Base-by-base conservation (phyloP, 2,329 filamentous ascomycete genomes). In the Calonectria hongkongensis region DNA sequence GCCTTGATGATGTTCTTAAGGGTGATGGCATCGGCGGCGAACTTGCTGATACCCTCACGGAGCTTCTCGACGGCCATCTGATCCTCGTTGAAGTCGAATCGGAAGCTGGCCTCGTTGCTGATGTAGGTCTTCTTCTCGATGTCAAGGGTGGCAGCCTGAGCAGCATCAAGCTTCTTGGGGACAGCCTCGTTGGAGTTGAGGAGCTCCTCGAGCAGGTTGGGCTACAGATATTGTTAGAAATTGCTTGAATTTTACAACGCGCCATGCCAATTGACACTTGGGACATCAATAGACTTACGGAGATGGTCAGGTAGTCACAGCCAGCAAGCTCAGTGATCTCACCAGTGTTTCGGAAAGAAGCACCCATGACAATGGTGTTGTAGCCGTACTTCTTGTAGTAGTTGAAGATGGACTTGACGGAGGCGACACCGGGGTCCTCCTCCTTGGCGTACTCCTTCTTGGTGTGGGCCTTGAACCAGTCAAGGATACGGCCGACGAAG, bases 301-400 rank as follows among this genome's bases (percentile, higher is more conserved):
- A 95, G 87, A 99, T 99, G 85, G 97, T 99, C 82, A 99, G 90
- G 91, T 99, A 99, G 88, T 99, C 97, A 86, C 96, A 98, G 84
- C 97, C 97, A 84, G 96, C 96, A 75, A 99, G 92, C 91, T 99
- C 97, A 60, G 95, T 98, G 87, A 99, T 98, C 90, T 99, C 97
- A 83, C 97, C 97, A 76, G 89, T 89, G 90, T 94, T 98, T 86
- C 97, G 93, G 95, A 99, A 99, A 48, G 96, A 98, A 80, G 97
- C 97, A 84, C 97, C 97, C 97, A 99, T 99, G 88, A 99, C 97
- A 82, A 98, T 98, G 86, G 97, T 99, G 82, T 98, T 98, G 93
- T 99, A 98, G 86, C 94, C 95, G 86, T 89, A 95, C 92, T 98
- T 98, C 95, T 99, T 99, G 94, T 99, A 99, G 94, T 99, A 99